Evolutionary conservation across 176 grass and related monocot species (phyloP).

Genomic region (Typha latifolia): DNA sequence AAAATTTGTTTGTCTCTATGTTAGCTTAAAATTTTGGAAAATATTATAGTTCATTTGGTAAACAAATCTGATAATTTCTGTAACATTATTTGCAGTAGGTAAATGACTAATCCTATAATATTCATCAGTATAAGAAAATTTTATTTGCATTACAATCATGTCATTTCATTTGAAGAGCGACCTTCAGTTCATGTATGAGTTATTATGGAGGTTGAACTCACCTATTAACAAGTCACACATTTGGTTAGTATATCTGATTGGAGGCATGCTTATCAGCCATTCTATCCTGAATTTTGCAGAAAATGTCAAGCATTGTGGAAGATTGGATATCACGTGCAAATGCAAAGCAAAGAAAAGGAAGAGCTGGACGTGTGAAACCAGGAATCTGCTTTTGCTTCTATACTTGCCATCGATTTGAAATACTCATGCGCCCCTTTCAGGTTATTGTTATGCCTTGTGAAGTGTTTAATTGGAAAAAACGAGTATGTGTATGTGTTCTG

Average conservation of each 20-base stretch:
- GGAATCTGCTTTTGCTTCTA: conserved; percentile 92
- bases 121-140: too few relatives aligned
- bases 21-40: not conserved
- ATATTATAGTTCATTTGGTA: too few relatives aligned
- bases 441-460: conserved; percentile 22
- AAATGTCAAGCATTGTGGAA: conserved; percentile 99
- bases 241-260: not conserved
- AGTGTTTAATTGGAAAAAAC: too few relatives aligned
- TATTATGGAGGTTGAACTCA: too few relatives aligned
- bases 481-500: too few relatives aligned
- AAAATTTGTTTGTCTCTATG: conserved; percentile 2
- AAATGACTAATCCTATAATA: too few relatives aligned
- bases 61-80: too few relatives aligned
- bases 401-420: conserved; percentile 72
- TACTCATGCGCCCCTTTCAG: conserved; percentile 87
- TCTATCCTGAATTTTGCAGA: conserved; percentile 45
- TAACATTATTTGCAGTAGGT: too few relatives aligned
- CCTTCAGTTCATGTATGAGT: not conserved
- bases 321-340: conserved; percentile 99
- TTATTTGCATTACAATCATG: too few relatives aligned
- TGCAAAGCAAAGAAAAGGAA: conserved; percentile 84
- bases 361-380: conserved; percentile 87
- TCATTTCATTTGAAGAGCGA: not conserved
- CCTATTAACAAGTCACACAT: not conserved
- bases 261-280: conserved; percentile 10